Base-by-base conservation (phyloP, 2,329 filamentous ascomycete genomes). In the Dactylellina parvicollis region DNA sequence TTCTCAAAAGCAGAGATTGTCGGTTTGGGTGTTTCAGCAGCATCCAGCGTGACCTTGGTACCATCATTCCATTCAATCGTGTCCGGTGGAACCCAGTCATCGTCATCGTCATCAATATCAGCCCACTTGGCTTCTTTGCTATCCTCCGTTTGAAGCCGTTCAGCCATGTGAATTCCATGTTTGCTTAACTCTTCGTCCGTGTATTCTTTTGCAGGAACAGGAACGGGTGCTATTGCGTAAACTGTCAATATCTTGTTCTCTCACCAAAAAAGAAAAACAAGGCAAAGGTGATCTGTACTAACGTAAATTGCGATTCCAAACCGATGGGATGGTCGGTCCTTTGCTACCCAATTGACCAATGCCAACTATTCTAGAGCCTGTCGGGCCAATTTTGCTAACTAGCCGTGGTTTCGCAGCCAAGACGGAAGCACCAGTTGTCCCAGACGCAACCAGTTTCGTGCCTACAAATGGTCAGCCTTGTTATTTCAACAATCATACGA, bases 241-340 rank as follows among this genome's bases (percentile, higher is more conserved):
- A 28, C 16, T 14, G 26, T 47, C 24, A 56, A 28, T 24, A 42
- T 52, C n/a, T 26, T 20, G n/a, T 44, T 32, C 28, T 26, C 24
- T 40, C 28, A n/a, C n/a, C n/a, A n/a, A 62, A 34, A 32, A 28
- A 40, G n/a, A 30, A 16, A 50, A 14, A 3, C 3, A 8, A 26
- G 14, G 34, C 28, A 16, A 18, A 28, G 5, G 5, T 14, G 2
- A 24, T 28, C 18, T 12, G 32, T 66, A 83, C 89, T 80, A 86
- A 90, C 91, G 90, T 83, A 89, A 86, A 80, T 95, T 96, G 82
- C 92, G 93, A 82, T 95, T 96, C 92, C 92, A 96, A 40, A 96
- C 77, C 46, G 76, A 76, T 16, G 75, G 75, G 38, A 71, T 66
- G 52, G 62, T 38, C 61, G 71, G 38, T 65, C 50, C 64, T 74